Base-by-base conservation (phyloP, 83 land plant genomes). In the Diphasiastrum complanatum region DNA sequence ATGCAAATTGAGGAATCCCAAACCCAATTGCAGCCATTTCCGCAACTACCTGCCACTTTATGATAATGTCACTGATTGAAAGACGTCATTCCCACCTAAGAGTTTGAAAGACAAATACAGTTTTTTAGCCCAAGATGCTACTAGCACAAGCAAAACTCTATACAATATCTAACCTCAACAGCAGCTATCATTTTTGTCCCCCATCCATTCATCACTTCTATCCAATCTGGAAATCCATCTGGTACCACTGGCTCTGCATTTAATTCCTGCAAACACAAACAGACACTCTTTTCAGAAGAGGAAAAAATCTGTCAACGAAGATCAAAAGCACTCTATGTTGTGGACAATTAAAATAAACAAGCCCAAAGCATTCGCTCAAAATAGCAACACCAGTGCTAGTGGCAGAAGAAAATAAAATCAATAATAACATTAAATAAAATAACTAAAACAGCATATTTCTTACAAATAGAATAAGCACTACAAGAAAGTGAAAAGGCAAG, bases 1-100 rank as follows among this genome's bases (percentile, higher is more conserved):
- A 93, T 50, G 99, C 78, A 58, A 80, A 78, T 66, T 61, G 72
- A 31, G 78, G 76, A 70, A 93, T 75, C 47, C 89, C 96, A 80
- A 93, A 93, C 20, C 99, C 96, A 67, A 89, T 72, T 32, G 97
- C 99, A 43, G 99, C 92, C 99, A 93, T 93, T 69, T 93, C 99
- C 51, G 96, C 88, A 65, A 89, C 99, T 75, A 64, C 82, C 99
- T 93, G 50, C 38, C 36, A 4, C 46, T 58, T 18, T 23, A 18
- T 31, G 59, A 32, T n/a, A 32, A 10, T 28, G 38, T 27, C 34
- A 6, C 34, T 4, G 37, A 16, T 23, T 16, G 5, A 20, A 36
- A 59, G 48, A 8, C 2, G 30, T 33, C 33, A 33, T 56, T 12
- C 40, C 4, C 22, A 52, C 10, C 33, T 38, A 51, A 52, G 24